Evolutionary conservation across 345 rosid species (phyloP).

Genomic region (Trapa incisa): DNA sequence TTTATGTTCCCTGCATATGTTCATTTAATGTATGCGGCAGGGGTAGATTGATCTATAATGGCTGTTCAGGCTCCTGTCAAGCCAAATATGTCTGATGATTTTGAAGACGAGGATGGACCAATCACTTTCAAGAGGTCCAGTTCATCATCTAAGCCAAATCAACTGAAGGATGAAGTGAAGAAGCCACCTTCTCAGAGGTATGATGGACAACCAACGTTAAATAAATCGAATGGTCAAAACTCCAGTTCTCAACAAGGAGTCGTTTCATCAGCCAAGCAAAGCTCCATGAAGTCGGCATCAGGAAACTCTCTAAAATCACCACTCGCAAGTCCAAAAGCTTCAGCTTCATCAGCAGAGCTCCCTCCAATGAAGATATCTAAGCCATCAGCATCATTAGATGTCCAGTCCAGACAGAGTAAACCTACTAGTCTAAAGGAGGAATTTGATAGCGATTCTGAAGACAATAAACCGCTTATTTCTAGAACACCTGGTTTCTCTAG

Average conservation of each 20-base stretch:
- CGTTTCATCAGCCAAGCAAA: conserved; percentile 34
- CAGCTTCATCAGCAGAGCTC: conserved; percentile 30
- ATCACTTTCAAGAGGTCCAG: conserved; percentile 40
- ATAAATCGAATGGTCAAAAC: conserved; percentile 46
- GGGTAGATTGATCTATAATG: conserved; percentile 38
- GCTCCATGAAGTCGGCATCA: conserved; percentile 38
- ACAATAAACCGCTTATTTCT: conserved; percentile 47
- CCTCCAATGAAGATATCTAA: conserved; percentile 26
- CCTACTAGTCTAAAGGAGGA: conserved; percentile 27
- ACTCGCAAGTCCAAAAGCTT: conserved; percentile 34
- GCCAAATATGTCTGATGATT: conserved; percentile 19
- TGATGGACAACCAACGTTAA: conserved; percentile 9
- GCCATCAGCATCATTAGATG: conserved; percentile 21
- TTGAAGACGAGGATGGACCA: conserved; percentile 54
- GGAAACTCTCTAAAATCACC: conserved; percentile 5
- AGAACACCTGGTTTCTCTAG: conserved; percentile 39
- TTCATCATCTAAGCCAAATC: conserved; percentile 41
- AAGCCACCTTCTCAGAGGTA: conserved; percentile 20
- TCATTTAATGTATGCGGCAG: conserved; percentile 19
- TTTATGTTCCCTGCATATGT: neutral
- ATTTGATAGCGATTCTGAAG: conserved; percentile 58
- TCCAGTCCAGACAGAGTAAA: conserved; percentile 27
- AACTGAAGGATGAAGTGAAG: conserved; percentile 30
- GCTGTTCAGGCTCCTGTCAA: conserved; percentile 50
- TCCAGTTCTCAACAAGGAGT: conserved; percentile 31